These are phyloP conservation scores for Chernovozyma aurita DNA, from an alignment of 1,139 yeast species.

Conservation along the genomic window DNA sequence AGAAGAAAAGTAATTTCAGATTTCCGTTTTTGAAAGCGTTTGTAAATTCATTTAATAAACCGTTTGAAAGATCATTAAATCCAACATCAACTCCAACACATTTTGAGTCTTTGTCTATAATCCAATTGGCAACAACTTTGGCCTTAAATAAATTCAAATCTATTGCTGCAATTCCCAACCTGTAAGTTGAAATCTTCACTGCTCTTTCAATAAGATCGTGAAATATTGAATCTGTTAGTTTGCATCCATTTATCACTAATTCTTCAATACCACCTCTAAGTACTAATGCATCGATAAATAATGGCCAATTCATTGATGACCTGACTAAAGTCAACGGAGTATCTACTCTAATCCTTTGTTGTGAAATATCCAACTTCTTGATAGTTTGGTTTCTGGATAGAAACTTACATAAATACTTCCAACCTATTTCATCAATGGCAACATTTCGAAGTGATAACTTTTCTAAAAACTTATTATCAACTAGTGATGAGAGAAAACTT, in stretches of 20 bases:
- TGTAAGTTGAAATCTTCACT: conserved; percentile 49
- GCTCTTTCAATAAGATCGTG: conserved; percentile 49
- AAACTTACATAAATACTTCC: conserved; percentile 74
- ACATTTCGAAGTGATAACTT: conserved; percentile 78
- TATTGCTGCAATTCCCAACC: conserved; percentile 75
- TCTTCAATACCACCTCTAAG: conserved; percentile 76
- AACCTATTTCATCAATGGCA: conserved; percentile 63
- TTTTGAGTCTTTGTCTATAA: conserved; percentile 44
- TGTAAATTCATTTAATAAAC: conserved; percentile 49
- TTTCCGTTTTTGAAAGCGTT: conserved; percentile 35
- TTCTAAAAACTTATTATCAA: conserved; percentile 54
- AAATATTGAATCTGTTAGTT: conserved; percentile 51
- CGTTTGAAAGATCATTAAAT: conserved; percentile 64
- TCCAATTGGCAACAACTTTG: conserved; percentile 57
- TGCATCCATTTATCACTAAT: conserved; percentile 76
- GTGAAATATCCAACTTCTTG: conserved; percentile 73
- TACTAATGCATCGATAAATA: conserved; percentile 56
- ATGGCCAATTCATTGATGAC: conserved; percentile 70
- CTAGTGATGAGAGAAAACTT: conserved; percentile 60
- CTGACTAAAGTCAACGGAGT: conserved; percentile 43
- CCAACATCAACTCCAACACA: conserved; percentile 85
- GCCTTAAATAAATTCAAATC: conserved; percentile 59
- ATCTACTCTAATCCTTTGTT: conserved; percentile 59
- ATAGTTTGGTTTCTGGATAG: conserved; percentile 54
- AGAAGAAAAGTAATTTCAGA: conserved; percentile 52